Evolutionary conservation across 345 rosid genomes (phyloP), one percentile per base, ranked within the genome.

Genomic region (Linum tenue): DNA sequence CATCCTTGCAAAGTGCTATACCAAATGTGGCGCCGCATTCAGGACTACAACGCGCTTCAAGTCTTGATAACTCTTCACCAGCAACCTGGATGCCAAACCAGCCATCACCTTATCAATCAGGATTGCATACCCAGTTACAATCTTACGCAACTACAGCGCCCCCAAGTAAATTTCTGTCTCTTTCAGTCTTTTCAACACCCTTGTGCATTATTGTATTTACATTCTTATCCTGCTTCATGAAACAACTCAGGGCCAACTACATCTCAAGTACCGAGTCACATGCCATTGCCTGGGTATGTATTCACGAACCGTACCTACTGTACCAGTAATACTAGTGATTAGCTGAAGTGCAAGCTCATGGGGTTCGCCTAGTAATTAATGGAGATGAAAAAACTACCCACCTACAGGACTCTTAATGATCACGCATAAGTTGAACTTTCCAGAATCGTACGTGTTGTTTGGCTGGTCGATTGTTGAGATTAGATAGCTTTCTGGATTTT

Each of bases 1-100:
- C 71, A 22, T 58, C 96, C 64, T 70, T 85, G 66, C 92, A 85
- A 78, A 74, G 86, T 70, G 88, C 88, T 61, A 67, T 88, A 66
- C 91, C 85, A 56, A 81, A 71, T 71, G 51, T 73, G 64, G 74
- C 84, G 62, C 82, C 85, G 7, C 72, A 84, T 75, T 65, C 83
- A 6, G 78, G 83, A 48, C 59, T 81, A 37, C 65, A 72, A 64
- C 83, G 7, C 67, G 50, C 84, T 59, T 70, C 89, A 42, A 64
- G 82, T 63, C 70, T 84, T 62, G 89, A 77, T 56, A 59, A 77
- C 69, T 76, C 83, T 14, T 67, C 73, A 9, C 67, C 78, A 10
- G 74, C 82, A 14, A 22, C 31, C 31, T 83, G 91, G 97, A 72
- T 78, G 67, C 69, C 77, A 22, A 69, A 68, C 38, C 85, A 78